These are phyloP conservation scores for Iberis amara DNA, from an alignment of 441 rosid genomes.

Conservation along the genomic window DNA sequence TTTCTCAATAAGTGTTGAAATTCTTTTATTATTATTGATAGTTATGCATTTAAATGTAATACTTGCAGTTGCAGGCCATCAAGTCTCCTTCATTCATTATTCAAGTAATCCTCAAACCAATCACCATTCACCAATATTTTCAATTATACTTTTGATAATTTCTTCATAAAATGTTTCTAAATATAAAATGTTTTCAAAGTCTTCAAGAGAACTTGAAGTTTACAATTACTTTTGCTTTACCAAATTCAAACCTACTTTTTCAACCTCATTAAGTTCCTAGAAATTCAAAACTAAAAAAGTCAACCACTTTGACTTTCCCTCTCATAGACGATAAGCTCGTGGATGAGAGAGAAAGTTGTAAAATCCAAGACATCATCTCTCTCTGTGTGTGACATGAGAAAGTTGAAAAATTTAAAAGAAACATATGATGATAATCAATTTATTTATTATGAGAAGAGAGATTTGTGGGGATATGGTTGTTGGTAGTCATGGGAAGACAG, in stretches of 20 bases:
- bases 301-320: conserved; percentile 23
- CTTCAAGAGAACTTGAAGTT: conserved; percentile 6
- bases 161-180: no score
- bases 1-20: conserved; percentile 11
- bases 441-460: conserved; percentile 6
- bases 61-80: no score
- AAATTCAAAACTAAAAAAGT: conserved; percentile 14
- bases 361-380: conserved; percentile 1
- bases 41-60: no score
- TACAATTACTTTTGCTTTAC: neutral
- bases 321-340: conserved; percentile 18
- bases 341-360: conserved; percentile 20
- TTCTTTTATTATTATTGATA: no score
- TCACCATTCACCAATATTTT: no score
- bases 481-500: conserved; percentile 31
- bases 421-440: conserved; percentile 9
- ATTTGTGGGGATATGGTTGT: conserved; percentile 30
- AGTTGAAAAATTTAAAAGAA: conserved; percentile 19
- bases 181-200: no score
- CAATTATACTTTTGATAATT: no score
- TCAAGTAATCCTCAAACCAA: no score
- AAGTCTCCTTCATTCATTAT: no score
- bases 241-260: conserved; percentile 24
- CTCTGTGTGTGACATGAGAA: conserved; percentile 22
- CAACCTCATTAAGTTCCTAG: conserved; percentile 7